A percentile compares a stretch with the other conserved stretches of the same genome.
These are phyloP conservation scores for Auriscalpium vulgare DNA, from an alignment of 768 basidiomycete genomes.

Conservation along the genomic window DNA sequence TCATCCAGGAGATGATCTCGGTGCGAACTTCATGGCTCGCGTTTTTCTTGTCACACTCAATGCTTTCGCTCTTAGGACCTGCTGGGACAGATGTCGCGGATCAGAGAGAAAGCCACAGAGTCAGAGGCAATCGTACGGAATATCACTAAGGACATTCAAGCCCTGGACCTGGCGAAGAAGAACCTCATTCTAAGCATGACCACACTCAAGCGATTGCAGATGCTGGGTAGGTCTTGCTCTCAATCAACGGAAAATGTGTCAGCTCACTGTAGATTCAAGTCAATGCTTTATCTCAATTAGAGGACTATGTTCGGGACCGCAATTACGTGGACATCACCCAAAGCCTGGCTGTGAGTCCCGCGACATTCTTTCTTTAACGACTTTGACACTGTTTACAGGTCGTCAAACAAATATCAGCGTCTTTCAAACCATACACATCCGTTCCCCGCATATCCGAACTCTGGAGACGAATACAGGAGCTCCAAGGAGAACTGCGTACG, in stretches of 20 bases:
- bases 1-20: constrained; percentile 94
- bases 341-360: constrained; percentile 56
- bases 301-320: constrained; percentile 68
- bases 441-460: constrained; percentile 72
- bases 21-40: constrained; percentile 30
- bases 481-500: constrained; percentile 74
- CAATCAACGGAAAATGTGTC: neutral
- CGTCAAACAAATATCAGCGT: constrained; percentile 74
- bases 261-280: constrained; percentile 34
- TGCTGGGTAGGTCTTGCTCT: constrained; percentile 63
- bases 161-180: constrained; percentile 87
- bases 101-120: constrained; percentile 94
- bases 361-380: neutral
- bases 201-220: constrained; percentile 81
- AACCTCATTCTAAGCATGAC: constrained; percentile 89
- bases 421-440: constrained; percentile 73
- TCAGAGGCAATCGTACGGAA: constrained; percentile 92
- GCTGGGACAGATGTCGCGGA: constrained; percentile 90
- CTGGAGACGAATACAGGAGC: constrained; percentile 71
- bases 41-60: neutral
- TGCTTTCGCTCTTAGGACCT: constrained; percentile 56
- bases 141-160: constrained; percentile 95
- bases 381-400: constrained; percentile 40
- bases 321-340: constrained; percentile 81
- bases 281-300: constrained; percentile 74